Evolutionary conservation across 140 eudicot species (phyloP), one percentile per base, ranked within the genome.

Genomic region (Bidens hawaiensis): DNA sequence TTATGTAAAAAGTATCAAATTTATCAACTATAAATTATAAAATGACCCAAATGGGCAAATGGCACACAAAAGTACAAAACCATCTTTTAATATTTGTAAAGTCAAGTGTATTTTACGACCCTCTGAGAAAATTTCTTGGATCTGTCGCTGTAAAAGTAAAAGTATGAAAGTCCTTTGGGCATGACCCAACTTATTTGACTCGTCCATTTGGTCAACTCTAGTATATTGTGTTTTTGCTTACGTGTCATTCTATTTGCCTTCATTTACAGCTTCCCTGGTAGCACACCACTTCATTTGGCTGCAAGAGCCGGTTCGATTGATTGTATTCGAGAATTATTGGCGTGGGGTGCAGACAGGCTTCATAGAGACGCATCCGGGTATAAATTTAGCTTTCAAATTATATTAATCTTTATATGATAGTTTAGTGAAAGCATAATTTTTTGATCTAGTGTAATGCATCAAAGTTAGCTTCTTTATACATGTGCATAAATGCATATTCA

Each of bases 211-310:
- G n/a, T 36, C 11, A 36, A 36, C 43, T 36, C 43, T 36, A 36
- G 43, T 36, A 36, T 36, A 8, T 36, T 8, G 43, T n/a, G 43
- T 36, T 4, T 36, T 36, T 36, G 15, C 12, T 36, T 36, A 36
- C 12, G 14, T 9, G 43, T 36, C 43, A 36, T 34, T 34, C 41
- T 36, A 36, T 6, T 36, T 9, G 43, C 12, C 43, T 8, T 36
- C 43, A 36, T 36, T 36, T 36, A 36, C 43, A 36, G 43, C 43
- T 36, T 36, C 43, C n/a, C 43, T 8, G 96, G 98, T 30, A 91
- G 96, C 68, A 87, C 95, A 33, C 95, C 98, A 6, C 96, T 91
- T 80, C 98, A 91, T 84, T 72, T 80, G 77, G 98, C 96, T 57
- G 96, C 98, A 21, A 75, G 95, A 76, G 94, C 95, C 34, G 96